Evolutionary conservation across 768 basidiomycete genomes (phyloP), one percentile per base, ranked within the genome.

Genomic region (Hirschioporus abietinus): DNA sequence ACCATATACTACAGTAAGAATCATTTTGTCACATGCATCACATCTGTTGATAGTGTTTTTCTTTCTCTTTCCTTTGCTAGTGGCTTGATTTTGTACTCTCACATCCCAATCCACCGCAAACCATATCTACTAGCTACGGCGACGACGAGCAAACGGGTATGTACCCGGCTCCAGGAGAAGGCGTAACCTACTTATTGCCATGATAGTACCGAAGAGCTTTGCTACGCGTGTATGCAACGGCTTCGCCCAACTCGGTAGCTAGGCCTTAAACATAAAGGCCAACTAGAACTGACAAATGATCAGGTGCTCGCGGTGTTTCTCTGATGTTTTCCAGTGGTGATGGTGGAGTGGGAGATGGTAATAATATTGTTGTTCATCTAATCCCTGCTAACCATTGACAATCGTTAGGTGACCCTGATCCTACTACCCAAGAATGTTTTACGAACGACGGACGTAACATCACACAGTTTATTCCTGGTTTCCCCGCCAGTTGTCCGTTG

Each of bases 101-200:
- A 15, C 81, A 84, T n/a, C 63, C 76, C 10, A 72, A 78, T 52
- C 74, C 82, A 1, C 88, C 89, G 17, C 81, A 84, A 68, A 79
- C 84, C 6, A 89, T 92, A 57, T 88, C 88, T 0, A 91, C 88
- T 0, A 89, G 87, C 69, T 92, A 92, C 72, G 88, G 82, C 3
- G 90, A 92, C 61, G 82, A 85, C 66, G 91, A 92, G 66, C 89
- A 89, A 72, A 86, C 88, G 30, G 84, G 88, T 88, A 66, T 18
- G 70, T 63, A 23, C 35, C 4, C 12, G 24, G 57, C 9, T 27
- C n/a, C n/a, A 10, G 35, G 64, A 42, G 30, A 18, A 35, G 23
- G 34, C 12, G 57, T 34, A 20, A 5, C 4, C 42, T 30, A 52
- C 18, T 65, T 1, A 24, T 9, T 15, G 26, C 26, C 26, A 10